Evolutionary conservation across 192 early-diverging fungal species (phyloP).

Genomic region (Entophlyctis luteolus): DNA sequence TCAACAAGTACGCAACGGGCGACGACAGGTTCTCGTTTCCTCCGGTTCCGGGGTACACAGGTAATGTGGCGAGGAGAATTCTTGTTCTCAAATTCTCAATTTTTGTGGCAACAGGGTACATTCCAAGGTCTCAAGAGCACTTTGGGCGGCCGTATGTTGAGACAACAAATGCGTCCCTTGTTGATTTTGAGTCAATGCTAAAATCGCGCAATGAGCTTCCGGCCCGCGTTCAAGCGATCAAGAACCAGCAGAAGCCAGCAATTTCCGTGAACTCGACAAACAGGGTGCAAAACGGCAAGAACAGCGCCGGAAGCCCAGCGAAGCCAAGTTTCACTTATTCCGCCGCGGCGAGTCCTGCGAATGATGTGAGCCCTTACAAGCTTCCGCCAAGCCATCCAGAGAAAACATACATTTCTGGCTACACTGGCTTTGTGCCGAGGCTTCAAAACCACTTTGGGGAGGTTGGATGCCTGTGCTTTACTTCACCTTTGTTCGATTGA

Average conservation of each 20-base stretch:
- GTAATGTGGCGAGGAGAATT: conserved; percentile 19
- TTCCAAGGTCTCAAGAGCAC: conserved; percentile 54
- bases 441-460: conserved; percentile 61
- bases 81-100: neutral
- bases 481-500: neutral
- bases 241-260: conserved; percentile 25
- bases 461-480: conserved; percentile 28
- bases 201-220: conserved; percentile 45
- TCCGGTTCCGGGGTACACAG: conserved; percentile 57
- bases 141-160: conserved; percentile 57
- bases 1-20: conserved; percentile 46
- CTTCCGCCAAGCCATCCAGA: conserved; percentile 47
- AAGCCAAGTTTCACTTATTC: conserved; percentile 39
- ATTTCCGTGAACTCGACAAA: conserved; percentile 12
- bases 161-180: conserved; percentile 47
- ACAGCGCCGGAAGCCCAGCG: conserved; percentile 8
- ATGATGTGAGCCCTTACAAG: conserved; percentile 52
- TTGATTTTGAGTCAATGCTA: conserved; percentile 47
- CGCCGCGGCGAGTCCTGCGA: conserved; percentile 29
- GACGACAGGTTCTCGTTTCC: conserved; percentile 57
- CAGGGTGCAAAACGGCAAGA: too few relatives aligned
- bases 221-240: conserved; percentile 42
- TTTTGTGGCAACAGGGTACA: conserved; percentile 38
- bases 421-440: conserved; percentile 57
- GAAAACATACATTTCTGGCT: conserved; percentile 56